Evolutionary conservation across 2,329 filamentous ascomycete species (phyloP).

Genomic region (Aspergillus glaucus): DNA sequence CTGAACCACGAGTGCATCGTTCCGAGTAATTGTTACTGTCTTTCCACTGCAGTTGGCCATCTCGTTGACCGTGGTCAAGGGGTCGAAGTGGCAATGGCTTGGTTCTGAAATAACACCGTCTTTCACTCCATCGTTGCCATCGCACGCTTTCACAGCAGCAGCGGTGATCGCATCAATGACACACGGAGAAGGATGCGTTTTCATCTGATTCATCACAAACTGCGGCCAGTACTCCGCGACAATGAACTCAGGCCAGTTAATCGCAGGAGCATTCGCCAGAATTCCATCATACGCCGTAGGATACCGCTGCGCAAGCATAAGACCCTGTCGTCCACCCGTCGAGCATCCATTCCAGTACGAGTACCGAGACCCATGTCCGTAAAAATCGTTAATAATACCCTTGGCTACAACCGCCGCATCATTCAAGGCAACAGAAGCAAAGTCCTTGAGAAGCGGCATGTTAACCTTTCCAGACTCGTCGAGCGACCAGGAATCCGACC

Average conservation of each 20-base stretch:
- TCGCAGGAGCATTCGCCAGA: conserved; percentile 36
- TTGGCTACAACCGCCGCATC: conserved; percentile 29
- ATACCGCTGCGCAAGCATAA: conserved; percentile 38
- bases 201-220: conserved; percentile 15
- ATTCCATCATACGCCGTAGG: conserved; percentile 43
- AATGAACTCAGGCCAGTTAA: conserved; percentile 20
- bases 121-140: conserved; percentile 30
- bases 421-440: conserved; percentile 23
- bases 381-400: conserved; percentile 21
- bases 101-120: conserved; percentile 22
- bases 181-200: conserved; percentile 18
- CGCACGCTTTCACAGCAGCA: conserved; percentile 31
- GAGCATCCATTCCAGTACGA: conserved; percentile 44
- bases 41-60: conserved; percentile 13
- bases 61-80: conserved; percentile 13
- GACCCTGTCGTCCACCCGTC: conserved; percentile 40
- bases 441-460: conserved; percentile 25
- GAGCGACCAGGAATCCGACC: conserved; percentile 9
- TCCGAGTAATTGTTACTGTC: conserved; percentile 17
- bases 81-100: conserved; percentile 17
- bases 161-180: conserved; percentile 30
- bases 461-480: conserved; percentile 26
- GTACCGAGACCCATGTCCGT: conserved; percentile 23
- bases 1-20: conserved; percentile 24
- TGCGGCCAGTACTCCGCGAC: conserved; percentile 19